A percentile compares a stretch with the other conserved stretches of the same genome.
These are phyloP conservation scores for Penicillium cataractarum DNA, from an alignment of 495 filamentous ascomycete genomes.

Conservation along the genomic window DNA sequence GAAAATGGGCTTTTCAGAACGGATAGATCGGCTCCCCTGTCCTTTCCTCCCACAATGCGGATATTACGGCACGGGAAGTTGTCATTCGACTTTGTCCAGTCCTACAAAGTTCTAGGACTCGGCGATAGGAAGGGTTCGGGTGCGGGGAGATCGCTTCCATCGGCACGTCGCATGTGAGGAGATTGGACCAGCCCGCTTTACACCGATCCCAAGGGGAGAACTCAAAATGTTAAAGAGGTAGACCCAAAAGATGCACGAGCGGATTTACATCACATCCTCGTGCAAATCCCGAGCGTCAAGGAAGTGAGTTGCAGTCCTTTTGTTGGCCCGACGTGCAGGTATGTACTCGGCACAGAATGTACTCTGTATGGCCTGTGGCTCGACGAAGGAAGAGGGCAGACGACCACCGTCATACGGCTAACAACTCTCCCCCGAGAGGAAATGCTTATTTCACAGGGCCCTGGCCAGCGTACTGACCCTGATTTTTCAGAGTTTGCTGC, in stretches of 20 bases:
- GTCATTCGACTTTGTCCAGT: neutral
- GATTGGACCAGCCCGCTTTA: neutral
- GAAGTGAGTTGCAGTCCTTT: too few species aligned
- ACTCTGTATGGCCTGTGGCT: neutral
- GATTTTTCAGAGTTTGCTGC: constrained; percentile 19
- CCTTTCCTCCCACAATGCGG: neutral
- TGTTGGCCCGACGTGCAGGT: too few species aligned
- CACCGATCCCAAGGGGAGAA: neutral
- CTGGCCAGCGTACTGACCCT: constrained; percentile 1
- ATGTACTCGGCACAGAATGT: too few species aligned
- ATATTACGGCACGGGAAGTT: constrained; percentile 1
- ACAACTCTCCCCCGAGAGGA: neutral
- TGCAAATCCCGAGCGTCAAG: neutral
- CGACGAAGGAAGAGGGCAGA: neutral
- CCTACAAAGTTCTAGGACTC: neutral
- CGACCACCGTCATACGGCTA: neutral
- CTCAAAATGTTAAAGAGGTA: neutral
- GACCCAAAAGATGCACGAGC: neutral
- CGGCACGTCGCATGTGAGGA: constrained; percentile 15
- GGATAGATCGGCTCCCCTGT: neutral
- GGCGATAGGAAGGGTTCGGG: constrained; percentile 3
- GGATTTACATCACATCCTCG: neutral
- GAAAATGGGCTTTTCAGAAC: neutral
- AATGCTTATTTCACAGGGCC: constrained; percentile 1
- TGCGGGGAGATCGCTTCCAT: constrained; percentile 12